Conservation (phyloP, 257 asterid species). For the Marsdenia floribunda region DNA sequence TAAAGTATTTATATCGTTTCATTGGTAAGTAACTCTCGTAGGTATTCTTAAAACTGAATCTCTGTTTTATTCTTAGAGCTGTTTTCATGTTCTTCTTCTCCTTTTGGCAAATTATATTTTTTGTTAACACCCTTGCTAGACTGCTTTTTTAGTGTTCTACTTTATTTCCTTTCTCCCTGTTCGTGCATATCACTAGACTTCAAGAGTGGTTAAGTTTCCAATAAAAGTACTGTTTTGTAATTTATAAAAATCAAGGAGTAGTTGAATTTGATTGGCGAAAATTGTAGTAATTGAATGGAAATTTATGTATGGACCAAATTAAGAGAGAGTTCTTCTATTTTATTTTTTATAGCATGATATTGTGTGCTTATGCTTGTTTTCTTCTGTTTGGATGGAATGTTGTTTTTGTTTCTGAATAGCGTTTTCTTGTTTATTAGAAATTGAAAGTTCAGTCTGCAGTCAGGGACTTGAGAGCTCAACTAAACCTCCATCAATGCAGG, state of each 20-base stretch:
- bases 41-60: too few species aligned
- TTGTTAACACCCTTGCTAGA: neutral
- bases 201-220: neutral
- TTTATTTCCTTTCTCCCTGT: neutral
- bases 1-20: too few species aligned
- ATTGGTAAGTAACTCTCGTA: too few species aligned
- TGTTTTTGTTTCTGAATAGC: neutral
- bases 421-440: neutral
- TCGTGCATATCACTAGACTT: neutral
- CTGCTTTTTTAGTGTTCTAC: neutral
- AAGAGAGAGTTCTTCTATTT: neutral
- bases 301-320: neutral
- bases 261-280: neutral
- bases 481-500: slow-evolving; percentile 99
- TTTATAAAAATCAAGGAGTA: neutral
- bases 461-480: slow-evolving; percentile 92
- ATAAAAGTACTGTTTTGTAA: neutral
- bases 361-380: neutral
- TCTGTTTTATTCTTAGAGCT: too few species aligned
- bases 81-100: neutral
- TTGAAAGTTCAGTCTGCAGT: slow-evolving; percentile 63
- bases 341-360: neutral
- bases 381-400: neutral
- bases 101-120: neutral
- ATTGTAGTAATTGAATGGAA: neutral